These are phyloP conservation scores for Straminergon stramineum DNA, from an alignment of 225 moss, liverwort and hornwort species.

Conservation along the genomic window DNA sequence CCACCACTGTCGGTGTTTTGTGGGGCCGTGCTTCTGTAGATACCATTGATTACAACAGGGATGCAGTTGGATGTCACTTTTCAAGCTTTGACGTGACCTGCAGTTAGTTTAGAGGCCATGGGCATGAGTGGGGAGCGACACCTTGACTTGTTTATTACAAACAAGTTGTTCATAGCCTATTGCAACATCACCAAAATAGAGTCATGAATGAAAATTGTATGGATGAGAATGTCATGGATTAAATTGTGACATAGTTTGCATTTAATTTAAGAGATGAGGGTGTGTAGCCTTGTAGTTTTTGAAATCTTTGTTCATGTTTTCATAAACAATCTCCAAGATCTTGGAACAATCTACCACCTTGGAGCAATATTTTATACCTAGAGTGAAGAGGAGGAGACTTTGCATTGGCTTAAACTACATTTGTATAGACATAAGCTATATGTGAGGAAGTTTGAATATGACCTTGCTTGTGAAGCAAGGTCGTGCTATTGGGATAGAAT, in stretches of 20 bases:
- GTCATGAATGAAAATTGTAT: background rate
- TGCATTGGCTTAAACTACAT: no score
- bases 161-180: background rate
- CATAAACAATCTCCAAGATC: background rate
- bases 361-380: background rate
- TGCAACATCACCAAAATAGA: background rate
- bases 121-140: conserved; percentile 89
- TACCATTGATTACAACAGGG: background rate
- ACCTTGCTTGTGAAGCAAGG: no score
- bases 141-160: conserved; percentile 6
- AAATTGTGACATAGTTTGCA: background rate
- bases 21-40: background rate
- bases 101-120: conserved; percentile 81
- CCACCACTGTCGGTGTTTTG: background rate
- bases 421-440: no score
- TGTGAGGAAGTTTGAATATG: background rate
- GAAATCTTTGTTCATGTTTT: background rate
- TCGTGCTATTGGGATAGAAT: accelerated
- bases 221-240: background rate
- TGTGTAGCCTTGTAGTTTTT: background rate
- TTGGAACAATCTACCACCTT: background rate
- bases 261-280: background rate
- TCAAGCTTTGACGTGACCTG: conserved; percentile 64
- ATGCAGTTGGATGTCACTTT: conserved; percentile 78
- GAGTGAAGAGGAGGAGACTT: background rate